Evolutionary conservation across 1,284 basidiomycete species (phyloP).

Genomic region (Neonothopanus nambi): DNA sequence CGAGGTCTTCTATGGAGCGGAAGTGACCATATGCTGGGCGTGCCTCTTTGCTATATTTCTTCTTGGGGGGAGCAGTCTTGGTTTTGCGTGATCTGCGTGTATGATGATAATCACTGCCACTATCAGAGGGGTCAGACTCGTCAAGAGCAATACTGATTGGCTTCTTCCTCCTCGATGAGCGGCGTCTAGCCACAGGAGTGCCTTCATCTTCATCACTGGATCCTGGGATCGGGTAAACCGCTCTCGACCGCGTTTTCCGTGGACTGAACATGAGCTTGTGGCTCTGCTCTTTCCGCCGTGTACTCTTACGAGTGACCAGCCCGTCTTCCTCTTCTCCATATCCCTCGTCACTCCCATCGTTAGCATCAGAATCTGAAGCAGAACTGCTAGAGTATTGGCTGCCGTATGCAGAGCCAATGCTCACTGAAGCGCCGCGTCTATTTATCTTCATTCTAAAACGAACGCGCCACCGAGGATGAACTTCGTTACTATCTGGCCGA

Average conservation of each 20-base stretch:
- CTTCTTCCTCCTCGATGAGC: constrained; percentile 40
- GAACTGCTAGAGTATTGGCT: constrained; percentile 20
- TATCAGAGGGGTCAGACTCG: constrained; percentile 33
- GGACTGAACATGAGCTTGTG: constrained; percentile 61
- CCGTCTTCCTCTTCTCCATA: constrained; percentile 27
- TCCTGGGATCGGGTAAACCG: constrained; percentile 28
- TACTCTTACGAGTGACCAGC: constrained; percentile 26
- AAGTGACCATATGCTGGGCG: constrained; percentile 69
- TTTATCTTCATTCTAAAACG: constrained; percentile 32
- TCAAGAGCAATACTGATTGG: constrained; percentile 35
- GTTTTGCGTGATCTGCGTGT: constrained; percentile 21
- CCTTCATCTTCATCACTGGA: constrained; percentile 36
- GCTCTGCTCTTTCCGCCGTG: constrained; percentile 25
- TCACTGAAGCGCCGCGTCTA: constrained; percentile 33
- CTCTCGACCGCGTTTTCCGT: constrained; percentile 50
- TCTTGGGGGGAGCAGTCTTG: constrained; percentile 28
- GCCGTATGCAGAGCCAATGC: constrained; percentile 30
- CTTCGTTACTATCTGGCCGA: constrained; percentile 57
- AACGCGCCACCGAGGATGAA: constrained; percentile 63
- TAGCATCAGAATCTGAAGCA: constrained; percentile 20
- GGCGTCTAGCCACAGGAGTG: constrained; percentile 31
- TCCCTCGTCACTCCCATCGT: constrained; percentile 27
- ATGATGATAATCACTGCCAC: constrained; percentile 28
- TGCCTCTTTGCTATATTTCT: constrained; percentile 37
- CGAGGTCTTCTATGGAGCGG: constrained; percentile 56